Conservation (phyloP, 495 filamentous ascomycete genomes). For the Talaromyces thailandensis region DNA sequence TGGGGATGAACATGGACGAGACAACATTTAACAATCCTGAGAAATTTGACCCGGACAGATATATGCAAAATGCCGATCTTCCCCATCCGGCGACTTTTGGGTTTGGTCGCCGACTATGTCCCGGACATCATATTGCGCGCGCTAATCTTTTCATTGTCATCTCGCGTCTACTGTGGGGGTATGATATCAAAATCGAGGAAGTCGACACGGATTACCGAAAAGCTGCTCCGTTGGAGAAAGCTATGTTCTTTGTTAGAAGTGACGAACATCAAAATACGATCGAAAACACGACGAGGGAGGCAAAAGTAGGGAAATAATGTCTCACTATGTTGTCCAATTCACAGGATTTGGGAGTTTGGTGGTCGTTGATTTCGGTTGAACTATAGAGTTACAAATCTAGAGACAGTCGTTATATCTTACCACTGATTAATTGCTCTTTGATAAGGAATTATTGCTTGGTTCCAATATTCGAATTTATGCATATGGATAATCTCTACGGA, state of each 20-base stretch:
- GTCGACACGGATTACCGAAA: background rate
- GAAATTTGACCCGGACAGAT: slow-evolving; percentile 34
- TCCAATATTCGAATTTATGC: too few species aligned
- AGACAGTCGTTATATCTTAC: too few species aligned
- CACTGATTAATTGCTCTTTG: too few species aligned
- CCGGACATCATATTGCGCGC: slow-evolving; percentile 42
- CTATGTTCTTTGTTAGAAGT: background rate
- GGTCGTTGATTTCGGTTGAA: too few species aligned
- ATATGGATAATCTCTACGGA: background rate
- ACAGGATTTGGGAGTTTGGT: too few species aligned
- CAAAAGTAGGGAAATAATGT: too few species aligned
- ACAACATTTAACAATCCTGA: slow-evolving; percentile 27
- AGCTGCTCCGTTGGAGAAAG: background rate
- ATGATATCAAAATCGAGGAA: slow-evolving; percentile 24
- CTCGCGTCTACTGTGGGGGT: slow-evolving; percentile 43
- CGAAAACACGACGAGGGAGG: background rate
- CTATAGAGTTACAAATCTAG: too few species aligned
- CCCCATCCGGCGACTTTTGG: slow-evolving; percentile 18
- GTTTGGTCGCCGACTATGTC: slow-evolving; percentile 14
- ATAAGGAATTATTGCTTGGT: too few species aligned
- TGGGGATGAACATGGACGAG: slow-evolving; percentile 32
- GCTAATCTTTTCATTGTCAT: slow-evolving; percentile 34
- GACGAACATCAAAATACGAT: background rate
- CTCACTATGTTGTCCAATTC: too few species aligned
- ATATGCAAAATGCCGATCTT: slow-evolving; percentile 19